A percentile compares a stretch with the other conserved stretches of the same genome.
phyloP scores from a whole-genome alignment of 768 basidiomycete genomes.

The Trametes cinnabarina region DNA sequence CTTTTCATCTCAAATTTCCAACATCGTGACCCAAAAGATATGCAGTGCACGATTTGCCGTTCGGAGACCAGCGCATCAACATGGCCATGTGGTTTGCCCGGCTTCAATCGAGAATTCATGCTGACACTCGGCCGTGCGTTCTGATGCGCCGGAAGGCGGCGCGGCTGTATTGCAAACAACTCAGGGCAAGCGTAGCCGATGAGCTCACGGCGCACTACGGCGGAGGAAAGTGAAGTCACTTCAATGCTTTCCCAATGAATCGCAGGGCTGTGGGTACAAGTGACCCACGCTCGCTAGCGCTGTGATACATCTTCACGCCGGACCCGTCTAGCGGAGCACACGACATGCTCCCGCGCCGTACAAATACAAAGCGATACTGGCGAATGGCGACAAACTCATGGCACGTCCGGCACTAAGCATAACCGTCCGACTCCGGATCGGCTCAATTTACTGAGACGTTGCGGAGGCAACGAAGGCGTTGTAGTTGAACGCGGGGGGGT shows the following conservation, averaged over 20 bases:
- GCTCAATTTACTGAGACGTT: neutral
- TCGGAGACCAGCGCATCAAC: neutral
- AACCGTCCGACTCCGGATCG: no score
- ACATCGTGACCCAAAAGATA: neutral
- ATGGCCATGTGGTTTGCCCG: neutral
- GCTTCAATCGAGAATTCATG: neutral
- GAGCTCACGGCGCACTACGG: neutral
- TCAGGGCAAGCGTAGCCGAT: neutral
- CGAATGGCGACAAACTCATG: no score
- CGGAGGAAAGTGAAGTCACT: neutral
- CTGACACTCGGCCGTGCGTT: neutral
- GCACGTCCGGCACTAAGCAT: no score
- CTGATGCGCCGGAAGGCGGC: neutral
- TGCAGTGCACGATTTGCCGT: neutral
- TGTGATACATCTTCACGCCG: constrained; percentile 3
- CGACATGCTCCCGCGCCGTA: constrained; percentile 6
- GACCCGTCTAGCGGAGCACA: constrained; percentile 7
- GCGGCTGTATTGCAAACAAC: no score
- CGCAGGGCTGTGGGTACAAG: no score
- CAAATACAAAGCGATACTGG: no score
- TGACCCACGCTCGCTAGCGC: neutral
- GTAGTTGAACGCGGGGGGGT: constrained; percentile 50
- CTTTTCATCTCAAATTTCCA: no score
- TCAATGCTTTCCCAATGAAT: no score
- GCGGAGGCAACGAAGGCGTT: constrained; percentile 53